Evolutionary conservation across 2,329 filamentous ascomycete genomes (phyloP), one percentile per base, ranked within the genome.

Genomic region (Ophiognomonia clavigignenti-juglandacearum): DNA sequence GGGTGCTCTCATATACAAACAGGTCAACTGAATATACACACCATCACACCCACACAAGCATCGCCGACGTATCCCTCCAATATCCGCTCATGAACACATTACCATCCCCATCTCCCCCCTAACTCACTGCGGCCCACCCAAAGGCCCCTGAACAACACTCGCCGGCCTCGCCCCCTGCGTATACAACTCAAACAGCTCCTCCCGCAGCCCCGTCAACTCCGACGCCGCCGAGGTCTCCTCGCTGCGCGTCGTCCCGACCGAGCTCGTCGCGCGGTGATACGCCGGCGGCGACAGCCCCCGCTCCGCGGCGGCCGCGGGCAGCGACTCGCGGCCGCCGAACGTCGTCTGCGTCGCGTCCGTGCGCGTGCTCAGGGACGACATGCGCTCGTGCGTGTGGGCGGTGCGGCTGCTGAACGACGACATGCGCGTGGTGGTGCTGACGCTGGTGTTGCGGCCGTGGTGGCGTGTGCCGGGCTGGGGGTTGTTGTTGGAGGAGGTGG

Each of bases 311-410:
- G 41, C 19, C 2, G 37, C 44, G 10, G 34, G 35, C 35, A 43
- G 7, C n/a, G 43, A 8, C 6, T 23, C 39, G 11, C 46, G 36
- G 18, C 36, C 41, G 23, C 46, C 46, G 24, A 45, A 40, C 6
- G 46, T 48, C 29, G 46, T 40, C 7, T 43, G 42, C 13, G 47
- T 45, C 19, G 26, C 42, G 14, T 46, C 36, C 0, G 48, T 47
- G 43, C 44, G 47, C 9, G 48, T 45, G 44, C 43, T 50, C 16
- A 39, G 38, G 11, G 38, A 31, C 5, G 48, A 47, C 36, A 47
- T 39, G 1, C 38, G 32, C 29, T 43, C 45, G 7, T 42, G 32
- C 2, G 24, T 23, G 16, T 20, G 19, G 5, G 38, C 34, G 2
- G 37, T 35, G 16, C 38, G 10, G 24, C 6, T 6, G 24, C 24